These are phyloP conservation scores for Hypoxylon rubiginosum DNA, from an alignment of 2,329 filamentous ascomycete genomes.

Conservation along the genomic window DNA sequence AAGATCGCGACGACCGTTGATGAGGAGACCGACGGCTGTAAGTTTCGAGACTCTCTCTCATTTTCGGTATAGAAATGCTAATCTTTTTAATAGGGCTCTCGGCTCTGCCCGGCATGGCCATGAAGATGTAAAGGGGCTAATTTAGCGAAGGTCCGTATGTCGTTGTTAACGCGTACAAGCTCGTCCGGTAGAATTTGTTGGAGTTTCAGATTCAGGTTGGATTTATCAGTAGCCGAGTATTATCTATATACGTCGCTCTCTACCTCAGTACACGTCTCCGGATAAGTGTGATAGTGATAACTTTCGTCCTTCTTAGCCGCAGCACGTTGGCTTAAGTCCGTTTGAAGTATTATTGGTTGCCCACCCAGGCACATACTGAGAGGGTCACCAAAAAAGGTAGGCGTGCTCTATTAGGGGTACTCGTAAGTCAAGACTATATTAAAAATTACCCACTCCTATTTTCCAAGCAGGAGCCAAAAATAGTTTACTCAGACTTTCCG, in stretches of 20 bases:
- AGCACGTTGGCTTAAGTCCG: not conserved
- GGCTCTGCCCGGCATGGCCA: not conserved
- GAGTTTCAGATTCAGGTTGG: not conserved
- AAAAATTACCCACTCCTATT: not conserved
- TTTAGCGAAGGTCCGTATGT: not conserved
- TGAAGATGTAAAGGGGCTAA: constrained; percentile 1
- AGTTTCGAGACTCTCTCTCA: constrained; percentile 27
- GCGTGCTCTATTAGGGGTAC: not conserved
- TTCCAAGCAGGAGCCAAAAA: not conserved
- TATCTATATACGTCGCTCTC: constrained; percentile 5
- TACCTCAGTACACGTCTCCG: not conserved
- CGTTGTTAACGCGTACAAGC: not conserved
- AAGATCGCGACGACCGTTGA: constrained; percentile 49
- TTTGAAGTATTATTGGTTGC: too few species aligned
- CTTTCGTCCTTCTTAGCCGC: not conserved
- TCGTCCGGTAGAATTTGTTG: not conserved
- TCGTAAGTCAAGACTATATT: not conserved
- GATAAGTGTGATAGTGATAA: not conserved
- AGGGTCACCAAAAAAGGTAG: too few species aligned
- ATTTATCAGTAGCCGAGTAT: constrained; percentile 2
- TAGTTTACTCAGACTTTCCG: not conserved
- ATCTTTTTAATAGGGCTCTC: not conserved
- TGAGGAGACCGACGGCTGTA: constrained; percentile 53
- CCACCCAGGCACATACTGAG: too few species aligned
- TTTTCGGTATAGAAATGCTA: constrained; percentile 18